Evolutionary conservation across 2,329 filamentous ascomycete genomes (phyloP), one percentile per base, ranked within the genome.

Genomic region (Aspergillus tanneri): DNA sequence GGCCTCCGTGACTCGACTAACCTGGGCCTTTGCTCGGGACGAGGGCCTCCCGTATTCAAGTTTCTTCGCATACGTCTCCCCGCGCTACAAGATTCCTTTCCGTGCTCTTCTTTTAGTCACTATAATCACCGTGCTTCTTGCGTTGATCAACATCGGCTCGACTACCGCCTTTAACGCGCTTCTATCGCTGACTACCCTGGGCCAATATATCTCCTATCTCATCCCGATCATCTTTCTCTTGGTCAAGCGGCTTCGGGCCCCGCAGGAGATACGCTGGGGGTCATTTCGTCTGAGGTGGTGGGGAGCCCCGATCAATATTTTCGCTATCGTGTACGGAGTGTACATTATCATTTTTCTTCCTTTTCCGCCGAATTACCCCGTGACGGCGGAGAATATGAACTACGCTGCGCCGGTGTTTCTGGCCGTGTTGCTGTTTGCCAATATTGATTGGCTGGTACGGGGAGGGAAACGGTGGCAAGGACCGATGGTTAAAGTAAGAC

Each of bases 1-100:
- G 0, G 79, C 78, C 1, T 78, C 82, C 0, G 79, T 81, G 0
- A 82, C 80, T 0, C 73, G 80, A 10, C 74, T 81, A 46, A 74
- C 79, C 9, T 83, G 77, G 76, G 77, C 80, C 0, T 82, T 82
- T 57, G 69, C 72, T 3, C 67, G 72, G 19, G 72, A 74, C 46
- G 55, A 60, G 24, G 72, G 72, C 3, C 44, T 74, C 3, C 71
- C 70, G 3, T 71, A 69, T 49, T 71, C 67, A 21, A 42, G 52
- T 0, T 70, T 68, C 45, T 67, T 74, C 21, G 61, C 62, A 43
- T 61, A 69, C 50, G 71, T 74, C 2, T 23, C 40, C 6, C 2
- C 21, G 3, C n/a, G 28, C 18, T 22, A 18, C 5, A 11, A 45
- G 2, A 7, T 28, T 12, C 35, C 44, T 8, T 39, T n/a, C 8